Conservation (phyloP, 306 rosid genomes). For the Quercus variabilis region DNA sequence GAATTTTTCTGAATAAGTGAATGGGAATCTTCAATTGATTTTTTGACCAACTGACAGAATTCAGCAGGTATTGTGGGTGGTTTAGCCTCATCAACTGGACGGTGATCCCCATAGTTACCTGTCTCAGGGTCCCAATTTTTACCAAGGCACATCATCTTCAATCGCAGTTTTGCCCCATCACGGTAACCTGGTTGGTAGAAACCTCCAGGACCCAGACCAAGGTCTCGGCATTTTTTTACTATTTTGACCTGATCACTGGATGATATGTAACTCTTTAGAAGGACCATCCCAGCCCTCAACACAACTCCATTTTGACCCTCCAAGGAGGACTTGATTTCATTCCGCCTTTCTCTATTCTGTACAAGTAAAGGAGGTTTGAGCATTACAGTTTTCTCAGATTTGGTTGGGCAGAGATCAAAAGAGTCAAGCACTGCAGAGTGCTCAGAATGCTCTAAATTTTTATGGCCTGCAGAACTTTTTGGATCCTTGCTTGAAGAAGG, state of each 20-base stretch:
- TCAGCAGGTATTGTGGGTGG: conserved; percentile 55
- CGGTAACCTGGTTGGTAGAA: conserved; percentile 79
- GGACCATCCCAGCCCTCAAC: conserved; percentile 61
- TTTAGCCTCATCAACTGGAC: conserved; percentile 46
- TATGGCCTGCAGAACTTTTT: background rate
- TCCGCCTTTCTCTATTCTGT: conserved; percentile 47
- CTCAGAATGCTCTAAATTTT: conserved; percentile 9
- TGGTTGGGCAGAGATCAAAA: conserved; percentile 60
- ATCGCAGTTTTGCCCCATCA: conserved; percentile 47
- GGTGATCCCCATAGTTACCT: conserved; percentile 30
- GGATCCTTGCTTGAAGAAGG: background rate
- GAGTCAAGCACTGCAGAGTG: background rate
- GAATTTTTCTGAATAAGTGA: conserved; percentile 17
- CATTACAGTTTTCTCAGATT: background rate
- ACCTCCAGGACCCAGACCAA: conserved; percentile 69
- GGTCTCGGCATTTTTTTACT: conserved; percentile 45
- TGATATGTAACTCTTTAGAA: conserved; percentile 42
- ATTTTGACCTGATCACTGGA: conserved; percentile 49
- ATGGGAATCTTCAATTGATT: conserved; percentile 42
- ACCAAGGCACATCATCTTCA: conserved; percentile 93
- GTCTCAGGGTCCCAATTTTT: conserved; percentile 80
- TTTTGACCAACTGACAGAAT: conserved; percentile 32
- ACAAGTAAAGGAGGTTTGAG: conserved; percentile 36
- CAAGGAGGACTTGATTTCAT: conserved; percentile 22
- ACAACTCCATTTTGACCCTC: background rate